Conservation (phyloP, 1,139 yeast species). For the Martiniozyma asiatica region DNA sequence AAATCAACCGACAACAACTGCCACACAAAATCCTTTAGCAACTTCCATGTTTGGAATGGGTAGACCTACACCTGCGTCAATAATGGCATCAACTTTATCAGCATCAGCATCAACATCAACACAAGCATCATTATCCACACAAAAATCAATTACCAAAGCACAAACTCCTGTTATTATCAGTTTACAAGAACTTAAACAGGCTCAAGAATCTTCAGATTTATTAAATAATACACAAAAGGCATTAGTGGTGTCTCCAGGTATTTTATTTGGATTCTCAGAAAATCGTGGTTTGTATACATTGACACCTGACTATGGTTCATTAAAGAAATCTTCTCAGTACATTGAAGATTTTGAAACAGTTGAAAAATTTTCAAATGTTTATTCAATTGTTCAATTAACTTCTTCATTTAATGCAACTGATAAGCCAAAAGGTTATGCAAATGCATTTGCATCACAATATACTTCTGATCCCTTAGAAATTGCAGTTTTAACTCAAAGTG, state of each 20-base stretch:
- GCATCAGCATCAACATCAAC: no score
- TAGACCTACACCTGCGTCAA: slow-evolving; percentile 1
- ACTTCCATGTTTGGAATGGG: no score
- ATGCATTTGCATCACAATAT: slow-evolving; percentile 78
- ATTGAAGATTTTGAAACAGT: slow-evolving; percentile 76
- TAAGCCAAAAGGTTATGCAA: slow-evolving; percentile 70
- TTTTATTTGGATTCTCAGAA: slow-evolving; percentile 39
- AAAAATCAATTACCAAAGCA: slow-evolving; percentile 17
- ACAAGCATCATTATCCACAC: neutral
- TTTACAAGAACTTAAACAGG: slow-evolving; percentile 20
- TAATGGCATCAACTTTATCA: slow-evolving; percentile 1
- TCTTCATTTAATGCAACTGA: slow-evolving; percentile 61
- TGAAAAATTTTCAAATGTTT: slow-evolving; percentile 48
- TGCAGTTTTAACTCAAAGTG: slow-evolving; percentile 72
- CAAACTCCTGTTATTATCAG: slow-evolving; percentile 15
- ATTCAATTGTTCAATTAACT: slow-evolving; percentile 60
- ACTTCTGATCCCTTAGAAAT: slow-evolving; percentile 49
- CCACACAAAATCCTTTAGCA: no score
- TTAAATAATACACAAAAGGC: slow-evolving; percentile 35
- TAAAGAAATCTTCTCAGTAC: slow-evolving; percentile 58
- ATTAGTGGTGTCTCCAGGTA: slow-evolving; percentile 70
- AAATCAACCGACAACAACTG: neutral
- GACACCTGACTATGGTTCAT: slow-evolving; percentile 73
- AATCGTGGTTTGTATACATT: slow-evolving; percentile 50
- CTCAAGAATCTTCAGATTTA: slow-evolving; percentile 24